Conservation (phyloP, 1,284 basidiomycete species). For the Neonothopanus nambi region DNA sequence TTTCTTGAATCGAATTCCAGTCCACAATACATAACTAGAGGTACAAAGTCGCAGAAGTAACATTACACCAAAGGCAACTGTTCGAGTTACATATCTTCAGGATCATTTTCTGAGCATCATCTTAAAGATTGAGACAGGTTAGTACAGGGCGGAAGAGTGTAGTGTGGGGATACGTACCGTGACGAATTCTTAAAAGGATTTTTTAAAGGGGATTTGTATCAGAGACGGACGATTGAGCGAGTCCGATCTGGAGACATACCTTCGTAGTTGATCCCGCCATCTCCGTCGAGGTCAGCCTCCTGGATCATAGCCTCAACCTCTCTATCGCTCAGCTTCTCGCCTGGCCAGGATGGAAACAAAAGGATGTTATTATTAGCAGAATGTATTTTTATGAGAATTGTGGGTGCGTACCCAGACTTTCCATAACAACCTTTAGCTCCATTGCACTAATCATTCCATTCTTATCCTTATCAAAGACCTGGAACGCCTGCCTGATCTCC, state of each 20-base stretch:
- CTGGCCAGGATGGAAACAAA: constrained; percentile 28
- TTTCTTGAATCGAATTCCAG: too few relatives aligned
- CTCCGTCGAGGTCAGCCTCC: constrained; percentile 86
- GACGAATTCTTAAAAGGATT: constrained; percentile 49
- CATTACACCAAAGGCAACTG: too few relatives aligned
- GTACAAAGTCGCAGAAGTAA: too few relatives aligned
- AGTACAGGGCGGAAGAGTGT: background rate
- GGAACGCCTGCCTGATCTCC: constrained; percentile 81
- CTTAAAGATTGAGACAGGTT: background rate
- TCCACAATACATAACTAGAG: too few relatives aligned
- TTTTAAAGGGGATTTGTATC: background rate
- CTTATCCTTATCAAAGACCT: constrained; percentile 83
- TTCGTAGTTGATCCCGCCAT: constrained; percentile 76
- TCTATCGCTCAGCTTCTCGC: constrained; percentile 81
- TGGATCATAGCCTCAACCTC: constrained; percentile 93
- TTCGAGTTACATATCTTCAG: too few relatives aligned
- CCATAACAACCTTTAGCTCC: constrained; percentile 85
- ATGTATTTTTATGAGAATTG: constrained; percentile 1
- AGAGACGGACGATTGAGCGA: background rate
- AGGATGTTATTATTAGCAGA: background rate
- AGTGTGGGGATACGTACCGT: constrained; percentile 39
- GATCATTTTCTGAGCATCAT: constrained; percentile 10
- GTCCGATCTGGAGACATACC: constrained; percentile 39
- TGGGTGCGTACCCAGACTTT: constrained; percentile 62
- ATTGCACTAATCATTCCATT: constrained; percentile 81